A percentile compares a stretch with the other conserved stretches of the same genome.
Conservation (phyloP, 176 grass and related monocot species). For the Aegilops longissima region DNA sequence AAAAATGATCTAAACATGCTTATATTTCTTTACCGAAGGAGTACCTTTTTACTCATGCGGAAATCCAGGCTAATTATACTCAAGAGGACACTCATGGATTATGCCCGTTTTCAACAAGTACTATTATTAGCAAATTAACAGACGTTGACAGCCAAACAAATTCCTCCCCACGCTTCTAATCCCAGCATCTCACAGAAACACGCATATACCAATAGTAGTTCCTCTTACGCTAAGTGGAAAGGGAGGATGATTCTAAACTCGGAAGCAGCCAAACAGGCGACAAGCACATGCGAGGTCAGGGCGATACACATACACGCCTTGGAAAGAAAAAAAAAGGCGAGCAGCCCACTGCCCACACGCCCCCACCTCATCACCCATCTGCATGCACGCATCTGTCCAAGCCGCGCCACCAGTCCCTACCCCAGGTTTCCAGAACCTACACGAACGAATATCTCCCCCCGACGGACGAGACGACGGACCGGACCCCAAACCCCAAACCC, state of each 20-base stretch:
- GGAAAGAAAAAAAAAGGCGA: too few species aligned
- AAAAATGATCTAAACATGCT: too few species aligned
- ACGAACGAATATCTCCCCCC: neutral
- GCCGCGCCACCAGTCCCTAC: neutral
- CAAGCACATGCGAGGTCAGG: neutral
- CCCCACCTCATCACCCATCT: neutral
- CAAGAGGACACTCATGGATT: too few species aligned
- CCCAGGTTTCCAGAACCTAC: conserved; percentile 53
- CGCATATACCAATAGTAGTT: too few species aligned
- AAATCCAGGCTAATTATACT: too few species aligned
- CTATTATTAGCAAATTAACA: neutral
- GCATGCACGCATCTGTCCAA: conserved; percentile 16
- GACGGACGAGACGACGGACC: neutral
- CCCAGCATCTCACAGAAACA: neutral
- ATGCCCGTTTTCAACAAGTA: too few species aligned
- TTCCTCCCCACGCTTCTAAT: neutral
- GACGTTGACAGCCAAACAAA: neutral
- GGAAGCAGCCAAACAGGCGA: neutral
- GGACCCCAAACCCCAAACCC: neutral
- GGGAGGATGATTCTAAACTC: neutral
- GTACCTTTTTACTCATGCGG: too few species aligned
- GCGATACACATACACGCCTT: too few species aligned
- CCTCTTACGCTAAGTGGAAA: neutral
- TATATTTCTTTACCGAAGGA: too few species aligned
- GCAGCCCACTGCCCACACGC: too few species aligned